phyloP scores from a whole-genome alignment of 1,139 yeast species.

The Hyphopichia fennica region DNA sequence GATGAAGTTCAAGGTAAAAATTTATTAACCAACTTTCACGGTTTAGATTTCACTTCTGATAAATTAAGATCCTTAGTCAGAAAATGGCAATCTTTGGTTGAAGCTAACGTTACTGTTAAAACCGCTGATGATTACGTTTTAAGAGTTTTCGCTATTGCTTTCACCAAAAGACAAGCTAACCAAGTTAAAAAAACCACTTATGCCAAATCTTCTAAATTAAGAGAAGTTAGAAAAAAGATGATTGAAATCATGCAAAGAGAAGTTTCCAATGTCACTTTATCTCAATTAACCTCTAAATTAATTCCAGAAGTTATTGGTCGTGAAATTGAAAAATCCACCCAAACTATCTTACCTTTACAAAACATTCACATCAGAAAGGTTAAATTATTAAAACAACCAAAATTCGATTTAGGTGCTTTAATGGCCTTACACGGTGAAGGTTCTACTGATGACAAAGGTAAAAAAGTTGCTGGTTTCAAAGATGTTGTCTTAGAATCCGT shows the following conservation, averaged over 20 bases:
- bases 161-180: conserved; percentile 55
- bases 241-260: conserved; percentile 54
- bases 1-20: conserved; percentile 56
- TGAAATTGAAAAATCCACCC: conserved; percentile 54
- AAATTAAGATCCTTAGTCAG: conserved; percentile 53
- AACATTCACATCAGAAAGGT: conserved; percentile 55
- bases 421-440: conserved; percentile 55
- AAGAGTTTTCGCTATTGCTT: conserved; percentile 53
- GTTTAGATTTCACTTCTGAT: conserved; percentile 51
- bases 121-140: conserved; percentile 52
- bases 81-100: conserved; percentile 56
- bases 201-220: conserved; percentile 52
- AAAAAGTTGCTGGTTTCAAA: conserved; percentile 52
- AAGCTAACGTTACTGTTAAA: conserved; percentile 53
- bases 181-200: conserved; percentile 52
- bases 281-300: conserved; percentile 52
- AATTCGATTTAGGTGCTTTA: conserved; percentile 53
- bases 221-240: conserved; percentile 54
- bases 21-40: conserved; percentile 56
- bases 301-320: conserved; percentile 56
- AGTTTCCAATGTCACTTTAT: conserved; percentile 50
- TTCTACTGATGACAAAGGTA: conserved; percentile 51
- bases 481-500: conserved; percentile 53
- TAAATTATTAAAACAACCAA: conserved; percentile 53
- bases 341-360: conserved; percentile 52